Conservation (phyloP, 2,329 filamentous ascomycete genomes). For the Fusarium sp. region DNA sequence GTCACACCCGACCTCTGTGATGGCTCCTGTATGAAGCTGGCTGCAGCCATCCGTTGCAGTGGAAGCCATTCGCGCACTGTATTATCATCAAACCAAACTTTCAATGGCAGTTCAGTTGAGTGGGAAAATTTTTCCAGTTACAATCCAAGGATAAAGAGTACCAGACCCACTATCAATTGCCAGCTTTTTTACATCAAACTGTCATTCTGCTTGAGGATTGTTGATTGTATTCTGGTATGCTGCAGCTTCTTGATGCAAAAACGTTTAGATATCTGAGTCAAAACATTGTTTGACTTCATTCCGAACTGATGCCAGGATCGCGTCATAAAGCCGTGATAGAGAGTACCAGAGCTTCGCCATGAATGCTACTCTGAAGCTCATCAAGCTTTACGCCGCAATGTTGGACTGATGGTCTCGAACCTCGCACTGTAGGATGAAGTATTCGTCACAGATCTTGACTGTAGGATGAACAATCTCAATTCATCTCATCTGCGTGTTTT, state of each 20-base stretch:
- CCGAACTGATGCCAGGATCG: neutral
- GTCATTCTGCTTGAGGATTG: neutral
- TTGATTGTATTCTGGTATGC: neutral
- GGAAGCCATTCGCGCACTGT: slow-evolving; percentile 34
- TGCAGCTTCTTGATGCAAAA: neutral
- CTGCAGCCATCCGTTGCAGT: slow-evolving; percentile 19
- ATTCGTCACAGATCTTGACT: neutral
- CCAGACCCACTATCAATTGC: slow-evolving; percentile 37
- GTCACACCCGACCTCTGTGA: slow-evolving; percentile 30
- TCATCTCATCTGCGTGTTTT: slow-evolving; percentile 33
- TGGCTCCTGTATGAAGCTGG: neutral
- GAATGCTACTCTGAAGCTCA: neutral
- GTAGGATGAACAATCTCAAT: neutral
- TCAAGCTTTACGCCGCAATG: neutral
- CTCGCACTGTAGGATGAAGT: neutral
- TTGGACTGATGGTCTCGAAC: neutral
- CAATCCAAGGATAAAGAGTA: slow-evolving; percentile 23
- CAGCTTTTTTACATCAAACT: slow-evolving; percentile 18
- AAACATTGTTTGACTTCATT: neutral
- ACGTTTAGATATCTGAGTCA: neutral
- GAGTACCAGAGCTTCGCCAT: neutral
- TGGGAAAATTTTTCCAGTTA: slow-evolving; percentile 38
- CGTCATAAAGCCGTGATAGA: neutral
- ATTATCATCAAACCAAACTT: slow-evolving; percentile 12
- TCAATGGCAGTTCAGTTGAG: neutral